Base-by-base conservation (phyloP, 768 basidiomycete genomes). In the Rhizopogon rudus region DNA sequence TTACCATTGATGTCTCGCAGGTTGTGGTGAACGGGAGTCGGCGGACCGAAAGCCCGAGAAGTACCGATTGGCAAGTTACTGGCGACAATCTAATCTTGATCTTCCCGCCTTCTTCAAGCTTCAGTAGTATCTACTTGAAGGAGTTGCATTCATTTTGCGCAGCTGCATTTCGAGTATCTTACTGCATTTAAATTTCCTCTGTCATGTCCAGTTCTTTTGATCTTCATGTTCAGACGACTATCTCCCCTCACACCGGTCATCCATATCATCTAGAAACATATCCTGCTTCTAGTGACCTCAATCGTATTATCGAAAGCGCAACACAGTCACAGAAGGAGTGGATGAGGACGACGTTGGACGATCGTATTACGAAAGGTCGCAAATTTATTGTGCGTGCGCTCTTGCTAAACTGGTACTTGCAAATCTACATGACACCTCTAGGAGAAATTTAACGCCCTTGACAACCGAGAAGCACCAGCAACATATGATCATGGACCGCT, bases 221-320 rank as follows among this genome's bases (percentile, higher is more conserved):
- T 53, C 44, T 35, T 14, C 48, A 37, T 17, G 46, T 53, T 25
- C 94, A 96, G 67, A 93, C 88, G 1, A 96, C 94, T 1, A 86
- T 96, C 65, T 83, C 73, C 13, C 94, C 94, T 9, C 88, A 92
- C 67, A 88, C 68, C 59, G 48, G 48, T 16, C 92, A 91, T 63
- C 64, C 85, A 65, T 82, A 86, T 5, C 77, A 81, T 53, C 80
- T 87, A 20, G 63, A 35, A 61, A 61, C 14, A 84, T 91, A 94
- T 63, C 86, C 88, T 3, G 72, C 76, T 2, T 67, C 77, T 37
- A 59, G 67, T 1, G 82, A 89, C 59, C 77, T 97, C 35, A 81
- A 91, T 64, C 68, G 48, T n/a, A 71, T 73, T 45, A 82, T 96
- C 53, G 64, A 71, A 8, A 72, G 75, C 20, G 80, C 89, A 5